Conservation (phyloP, 495 filamentous ascomycete species). For the Immersiella caudata region DNA sequence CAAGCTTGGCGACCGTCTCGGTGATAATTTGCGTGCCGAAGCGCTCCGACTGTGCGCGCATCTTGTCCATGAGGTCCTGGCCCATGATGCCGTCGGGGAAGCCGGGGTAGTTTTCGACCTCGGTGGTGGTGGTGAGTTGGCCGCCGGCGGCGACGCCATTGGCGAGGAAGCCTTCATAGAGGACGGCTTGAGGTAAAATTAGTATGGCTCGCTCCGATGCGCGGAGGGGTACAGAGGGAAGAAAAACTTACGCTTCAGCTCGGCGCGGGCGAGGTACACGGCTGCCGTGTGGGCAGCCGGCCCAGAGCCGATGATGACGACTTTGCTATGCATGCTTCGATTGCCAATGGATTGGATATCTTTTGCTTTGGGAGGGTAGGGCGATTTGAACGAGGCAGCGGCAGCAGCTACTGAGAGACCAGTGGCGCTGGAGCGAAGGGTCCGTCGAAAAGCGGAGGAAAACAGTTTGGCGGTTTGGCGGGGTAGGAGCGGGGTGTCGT, state of each 20-base stretch:
- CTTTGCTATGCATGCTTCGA: conserved; percentile 77
- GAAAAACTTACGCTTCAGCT: conserved; percentile 65
- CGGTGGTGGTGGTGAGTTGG: conserved; percentile 96
- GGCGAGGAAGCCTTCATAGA: conserved; percentile 97
- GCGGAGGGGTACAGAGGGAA: not conserved
- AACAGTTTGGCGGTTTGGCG: conserved; percentile 73
- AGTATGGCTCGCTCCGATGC: conserved; percentile 10
- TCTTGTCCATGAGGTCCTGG: conserved; percentile 85
- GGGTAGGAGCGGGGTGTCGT: conserved; percentile 10
- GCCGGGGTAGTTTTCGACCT: conserved; percentile 96
- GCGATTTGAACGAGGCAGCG: conserved; percentile 61
- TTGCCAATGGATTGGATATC: conserved; percentile 49
- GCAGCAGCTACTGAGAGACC: conserved; percentile 63
- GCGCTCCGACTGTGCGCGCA: conserved; percentile 87
- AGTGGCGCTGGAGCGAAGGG: conserved; percentile 60
- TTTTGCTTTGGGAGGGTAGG: conserved; percentile 44
- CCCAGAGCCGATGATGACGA: conserved; percentile 89
- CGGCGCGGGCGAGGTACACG: conserved; percentile 91
- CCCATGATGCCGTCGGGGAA: conserved; percentile 89
- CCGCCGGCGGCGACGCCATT: conserved; percentile 95
- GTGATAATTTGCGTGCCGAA: conserved; percentile 91
- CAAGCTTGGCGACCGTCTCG: conserved; percentile 88
- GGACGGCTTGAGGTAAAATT: conserved; percentile 59
- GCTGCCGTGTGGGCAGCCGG: conserved; percentile 97
- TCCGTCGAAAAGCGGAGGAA: conserved; percentile 68